Percentiles rank a stretch among this genome's conserved stretches.
Conservation (phyloP, 257 asterid species). For the Primulina tabacum region DNA sequence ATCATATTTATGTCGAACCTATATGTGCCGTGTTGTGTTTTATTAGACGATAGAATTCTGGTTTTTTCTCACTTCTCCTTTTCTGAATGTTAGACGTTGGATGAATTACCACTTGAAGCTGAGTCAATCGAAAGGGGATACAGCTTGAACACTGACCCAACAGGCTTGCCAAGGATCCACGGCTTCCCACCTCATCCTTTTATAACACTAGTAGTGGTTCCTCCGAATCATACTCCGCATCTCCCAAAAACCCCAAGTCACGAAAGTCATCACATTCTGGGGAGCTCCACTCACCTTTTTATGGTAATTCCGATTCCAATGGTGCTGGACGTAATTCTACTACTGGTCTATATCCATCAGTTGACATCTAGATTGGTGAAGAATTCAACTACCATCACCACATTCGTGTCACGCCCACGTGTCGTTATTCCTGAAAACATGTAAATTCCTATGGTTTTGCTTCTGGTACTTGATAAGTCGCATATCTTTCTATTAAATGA, state of each 20-base stretch:
- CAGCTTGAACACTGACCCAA: slow-evolving; percentile 61
- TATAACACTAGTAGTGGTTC: slow-evolving; percentile 52
- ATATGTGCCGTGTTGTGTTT: neutral
- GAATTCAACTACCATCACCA: slow-evolving; percentile 9
- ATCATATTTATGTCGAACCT: neutral
- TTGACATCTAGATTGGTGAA: slow-evolving; percentile 38
- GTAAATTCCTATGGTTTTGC: slow-evolving; percentile 13
- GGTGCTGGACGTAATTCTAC: slow-evolving; percentile 52
- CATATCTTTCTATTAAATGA: slow-evolving; percentile 32
- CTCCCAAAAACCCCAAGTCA: slow-evolving; percentile 52
- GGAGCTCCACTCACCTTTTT: slow-evolving; percentile 63
- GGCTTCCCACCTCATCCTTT: slow-evolving; percentile 79
- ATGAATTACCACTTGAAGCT: slow-evolving; percentile 91
- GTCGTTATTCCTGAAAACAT: slow-evolving; percentile 3
- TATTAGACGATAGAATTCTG: too few species aligned
- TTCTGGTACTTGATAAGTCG: slow-evolving; percentile 19
- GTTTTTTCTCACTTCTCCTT: neutral
- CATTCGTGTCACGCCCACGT: slow-evolving; percentile 22
- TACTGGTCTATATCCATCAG: slow-evolving; percentile 46
- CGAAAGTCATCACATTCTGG: slow-evolving; percentile 86
- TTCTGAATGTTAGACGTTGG: slow-evolving; percentile 54
- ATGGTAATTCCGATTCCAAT: slow-evolving; percentile 46
- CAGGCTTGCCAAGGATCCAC: slow-evolving; percentile 88
- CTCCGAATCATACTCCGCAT: slow-evolving; percentile 49
- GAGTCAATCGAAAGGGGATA: slow-evolving; percentile 88